These are phyloP conservation scores for Saccharum officinarum DNA, from an alignment of 176 grass and related monocot species.

Conservation along the genomic window DNA sequence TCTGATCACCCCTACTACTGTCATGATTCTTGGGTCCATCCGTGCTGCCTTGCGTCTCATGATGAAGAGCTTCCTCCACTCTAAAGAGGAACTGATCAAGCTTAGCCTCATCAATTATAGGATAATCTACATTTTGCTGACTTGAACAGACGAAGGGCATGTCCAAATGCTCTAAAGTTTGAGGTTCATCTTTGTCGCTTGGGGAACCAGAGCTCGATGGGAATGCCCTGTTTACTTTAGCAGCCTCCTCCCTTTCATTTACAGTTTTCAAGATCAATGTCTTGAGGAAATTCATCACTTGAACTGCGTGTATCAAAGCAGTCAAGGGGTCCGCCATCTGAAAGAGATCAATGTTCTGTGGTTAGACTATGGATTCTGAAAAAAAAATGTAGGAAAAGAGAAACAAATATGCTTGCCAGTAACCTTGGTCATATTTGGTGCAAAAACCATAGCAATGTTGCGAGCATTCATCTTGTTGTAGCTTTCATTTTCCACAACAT, in stretches of 20 bases:
- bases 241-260: slow-evolving; percentile 67
- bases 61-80: slow-evolving; percentile 43
- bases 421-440: slow-evolving; percentile 98
- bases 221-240: slow-evolving; percentile 23
- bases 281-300: slow-evolving; percentile 98
- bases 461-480: slow-evolving; percentile 96
- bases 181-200: slow-evolving; percentile 66
- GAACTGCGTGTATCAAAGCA: slow-evolving; percentile 90
- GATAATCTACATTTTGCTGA: slow-evolving; percentile 42
- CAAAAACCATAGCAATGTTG: slow-evolving; percentile 95
- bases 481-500: slow-evolving; percentile 75
- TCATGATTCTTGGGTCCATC: slow-evolving; percentile 26
- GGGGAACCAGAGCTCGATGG: slow-evolving; percentile 56
- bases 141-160: slow-evolving; percentile 20
- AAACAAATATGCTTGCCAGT: slow-evolving; percentile 6
- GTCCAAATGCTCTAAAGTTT: slow-evolving; percentile 33
- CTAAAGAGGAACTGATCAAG: slow-evolving; percentile 69
- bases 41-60: slow-evolving; percentile 27
- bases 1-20: slow-evolving; percentile 8
- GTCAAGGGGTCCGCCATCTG: slow-evolving; percentile 95
- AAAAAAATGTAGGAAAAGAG: not conserved
- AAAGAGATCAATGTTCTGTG: slow-evolving; percentile 27
- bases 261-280: slow-evolving; percentile 76
- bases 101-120: slow-evolving; percentile 54
- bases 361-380: not conserved